Base-by-base conservation (phyloP, 2,329 filamentous ascomycete genomes). In the Pestalotiopsis fici region DNA sequence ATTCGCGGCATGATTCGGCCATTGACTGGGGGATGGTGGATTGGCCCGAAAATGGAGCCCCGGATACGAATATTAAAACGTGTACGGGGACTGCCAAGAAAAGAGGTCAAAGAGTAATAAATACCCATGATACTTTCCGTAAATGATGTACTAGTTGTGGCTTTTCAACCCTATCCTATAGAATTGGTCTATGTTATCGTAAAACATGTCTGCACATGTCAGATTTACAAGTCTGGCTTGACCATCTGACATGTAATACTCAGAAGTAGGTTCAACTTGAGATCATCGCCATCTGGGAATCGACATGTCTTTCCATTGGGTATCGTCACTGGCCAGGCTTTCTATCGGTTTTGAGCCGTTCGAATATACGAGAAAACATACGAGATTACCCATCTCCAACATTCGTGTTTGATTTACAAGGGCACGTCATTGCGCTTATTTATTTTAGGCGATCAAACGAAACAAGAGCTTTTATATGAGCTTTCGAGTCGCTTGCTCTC, bases 1-100 rank as follows among this genome's bases (percentile, higher is more conserved):
- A 64, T 84, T 39, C 82, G 83, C 67, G 77, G 81, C 4, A 60
- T 69, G 2, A 81, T 87, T 6, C 83, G 85, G 68, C 69, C 68
- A 28, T 68, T 79, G 4, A 89, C 87, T 0, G 84, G 88, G 2
- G 89, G 90, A 0, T 90, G 88, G 86, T 92, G 89, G 89, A 71
- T 88, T 71, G 90, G 89, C 0, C 89, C 88, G 27, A 82, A 83
- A 70, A 89, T 91, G 87, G 82, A 82, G 69, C 87, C 87, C 5
- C 79, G 82, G 64, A 83, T 90, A 56, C 78, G 83, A 70, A 81
- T 90, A 21, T 73, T 89, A 75, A 83, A 78, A 69, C 76, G 72
- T 56, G 31, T 75, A 68, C 67, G 76, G 11, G 75, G 74, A 28
- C 71, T 72, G 25, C 73, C 73, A 37, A 71, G 75, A 65, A 68